phyloP scores from a whole-genome alignment of 768 basidiomycete genomes.

The Hygrophoropsis aurantiaca region DNA sequence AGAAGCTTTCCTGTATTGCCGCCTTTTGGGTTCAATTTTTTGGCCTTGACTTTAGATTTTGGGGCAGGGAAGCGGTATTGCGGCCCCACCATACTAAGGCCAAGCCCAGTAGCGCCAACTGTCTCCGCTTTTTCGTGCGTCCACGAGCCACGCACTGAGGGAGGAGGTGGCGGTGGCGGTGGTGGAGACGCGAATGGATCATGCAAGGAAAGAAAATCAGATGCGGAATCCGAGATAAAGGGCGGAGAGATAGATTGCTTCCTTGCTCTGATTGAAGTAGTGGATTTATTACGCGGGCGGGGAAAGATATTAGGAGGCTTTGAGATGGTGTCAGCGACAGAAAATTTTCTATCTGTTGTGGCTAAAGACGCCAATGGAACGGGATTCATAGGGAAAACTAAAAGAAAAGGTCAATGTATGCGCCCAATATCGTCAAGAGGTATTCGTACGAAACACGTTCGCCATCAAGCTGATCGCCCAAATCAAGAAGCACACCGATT shows the following conservation, averaged over 20 bases:
- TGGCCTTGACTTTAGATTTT: slow-evolving; percentile 24
- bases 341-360: too few species aligned
- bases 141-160: slow-evolving; percentile 23
- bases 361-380: too few species aligned
- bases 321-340: too few species aligned
- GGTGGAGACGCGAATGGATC: slow-evolving; percentile 31
- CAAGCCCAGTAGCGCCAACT: slow-evolving; percentile 22
- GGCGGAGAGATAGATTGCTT: slow-evolving; percentile 14
- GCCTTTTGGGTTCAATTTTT: slow-evolving; percentile 4
- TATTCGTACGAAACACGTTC: too few species aligned
- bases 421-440: too few species aligned
- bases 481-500: too few species aligned
- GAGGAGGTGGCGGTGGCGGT: slow-evolving; percentile 29
- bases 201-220: slow-evolving; percentile 33
- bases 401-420: too few species aligned
- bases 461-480: too few species aligned
- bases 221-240: slow-evolving; percentile 21
- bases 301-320: too few species aligned
- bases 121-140: slow-evolving; percentile 18
- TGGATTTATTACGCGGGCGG: too few species aligned
- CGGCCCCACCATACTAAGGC: slow-evolving; percentile 20
- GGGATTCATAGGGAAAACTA: too few species aligned
- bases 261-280: too few species aligned
- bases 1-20: slow-evolving; percentile 20
- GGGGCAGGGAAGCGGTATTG: slow-evolving; percentile 34